Conservation (phyloP, 495 filamentous ascomycete species). For the Staphylotrichum tortipilum region DNA sequence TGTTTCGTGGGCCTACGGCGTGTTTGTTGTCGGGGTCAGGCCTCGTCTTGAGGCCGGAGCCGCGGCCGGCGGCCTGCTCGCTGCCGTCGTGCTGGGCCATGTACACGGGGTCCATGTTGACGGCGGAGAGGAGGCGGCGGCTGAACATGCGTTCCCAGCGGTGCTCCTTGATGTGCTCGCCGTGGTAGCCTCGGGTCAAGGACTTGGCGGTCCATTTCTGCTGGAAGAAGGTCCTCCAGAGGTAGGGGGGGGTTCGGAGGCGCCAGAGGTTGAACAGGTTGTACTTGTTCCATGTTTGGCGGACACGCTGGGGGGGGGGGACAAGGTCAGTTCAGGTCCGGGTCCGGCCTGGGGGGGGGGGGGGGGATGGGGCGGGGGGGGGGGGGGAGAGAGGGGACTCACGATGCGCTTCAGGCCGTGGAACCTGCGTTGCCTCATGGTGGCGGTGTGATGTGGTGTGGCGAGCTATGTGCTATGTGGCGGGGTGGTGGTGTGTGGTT, state of each 20-base stretch:
- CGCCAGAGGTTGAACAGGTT: constrained; percentile 81
- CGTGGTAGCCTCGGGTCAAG: constrained; percentile 76
- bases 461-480: background rate
- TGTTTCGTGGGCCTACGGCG: background rate
- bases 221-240: constrained; percentile 74
- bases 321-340: constrained; percentile 16
- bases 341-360: too few relatives aligned
- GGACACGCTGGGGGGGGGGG: constrained; percentile 59
- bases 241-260: constrained; percentile 23
- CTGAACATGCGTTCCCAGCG: constrained; percentile 92
- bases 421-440: constrained; percentile 50
- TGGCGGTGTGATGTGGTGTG: constrained; percentile 6
- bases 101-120: constrained; percentile 70
- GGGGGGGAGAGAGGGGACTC: constrained; percentile 20
- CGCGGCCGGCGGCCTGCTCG: constrained; percentile 68
- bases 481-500: background rate
- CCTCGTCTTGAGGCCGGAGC: constrained; percentile 46
- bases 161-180: constrained; percentile 81
- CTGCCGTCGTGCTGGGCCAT: constrained; percentile 75
- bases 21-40: background rate
- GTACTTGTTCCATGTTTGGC: constrained; percentile 96
- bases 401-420: constrained; percentile 57
- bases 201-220: constrained; percentile 94
- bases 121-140: constrained; percentile 63
- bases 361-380: background rate